Evolutionary conservation across 192 early-diverging fungal species (phyloP), one percentile per base, ranked within the genome.

Genomic region (Pilobolus umbonatus): DNA sequence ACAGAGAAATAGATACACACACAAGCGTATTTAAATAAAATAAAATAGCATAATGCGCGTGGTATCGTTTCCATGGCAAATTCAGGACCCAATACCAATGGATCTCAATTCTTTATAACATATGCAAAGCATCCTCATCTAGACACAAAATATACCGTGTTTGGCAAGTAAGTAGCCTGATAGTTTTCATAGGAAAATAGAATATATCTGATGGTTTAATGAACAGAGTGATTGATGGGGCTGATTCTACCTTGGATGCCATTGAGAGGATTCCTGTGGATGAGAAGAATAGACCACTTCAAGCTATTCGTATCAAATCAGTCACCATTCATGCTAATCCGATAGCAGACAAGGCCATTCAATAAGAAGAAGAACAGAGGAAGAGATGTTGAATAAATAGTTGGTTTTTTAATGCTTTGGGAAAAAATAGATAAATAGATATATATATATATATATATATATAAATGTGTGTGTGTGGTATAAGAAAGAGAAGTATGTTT

Each of bases 241-340:
- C 65, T 5, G 93, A 96, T 35, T 82, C 80, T 4, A 83, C 92
- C 12, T 71, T 97, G 61, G 91, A 90, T 51, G 84, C 86, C 0
- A 64, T 98, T 39, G 96, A 98, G 64, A 88, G 85, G 36, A 66
- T 96, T 5, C 87, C 91, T 44, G 89, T 94, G 11, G 88, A 89
- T 48, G 85, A 84, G 34, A 92, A 94, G 64, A 74, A 87, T 59
- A 68, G 87, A 7, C 95, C 96, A 4, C 60, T 85, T 8, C 83
- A 93, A 49, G 86, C 88, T 0, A 79, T 95, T 11, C 76, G 80
- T 58, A 86, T 98, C 19, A 66, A 68, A 55, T 74, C 73, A 0
- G 81, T 93, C 9, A 94, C 88, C 0, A 89, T 98, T 25, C 94
- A 97, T 72, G 94, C 96, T 4, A 98, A 98, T 69, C 96, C 96